Base-by-base conservation (phyloP, 2,329 filamentous ascomycete genomes). In the Calonectria pseudoturangicola region DNA sequence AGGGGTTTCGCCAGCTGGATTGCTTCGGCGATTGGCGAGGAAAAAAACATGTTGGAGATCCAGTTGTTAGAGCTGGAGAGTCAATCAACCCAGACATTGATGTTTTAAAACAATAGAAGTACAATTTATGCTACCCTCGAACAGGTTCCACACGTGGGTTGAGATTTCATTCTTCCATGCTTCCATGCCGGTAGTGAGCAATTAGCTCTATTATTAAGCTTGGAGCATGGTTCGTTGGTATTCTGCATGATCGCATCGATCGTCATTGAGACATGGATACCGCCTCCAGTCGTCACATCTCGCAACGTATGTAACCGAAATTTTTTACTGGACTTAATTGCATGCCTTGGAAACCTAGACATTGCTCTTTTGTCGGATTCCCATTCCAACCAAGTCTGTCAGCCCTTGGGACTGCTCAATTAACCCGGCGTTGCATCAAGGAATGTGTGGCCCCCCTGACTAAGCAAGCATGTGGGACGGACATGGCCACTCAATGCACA, bases 401-500 rank as follows among this genome's bases (percentile, higher is more conserved):
- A 27, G 13, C 13, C 13, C 21, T 16, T 15, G n/a, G n/a, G 54
- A 21, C 54, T 41, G 21, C 54, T 60, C 54, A 27, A 60, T 41
- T 18, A 41, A 41, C 9, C 33, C 15, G 50, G 36, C 51, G 65
- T 67, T 67, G 68, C 60, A 70, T 51, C 45, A 64, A 65, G 48
- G 28, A 21, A 48, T 27, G 43, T 36, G 66, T 60, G 60, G 68
- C 51, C 50, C n/a, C 4, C 36, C 18, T 71, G 68, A 71, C 68
- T 71, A 66, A 71, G 62, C 68, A 56, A 16, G 28, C 43, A 51
- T 48, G 47, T 43, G 33, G 41, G 36, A 25, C 50, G 28, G 36
- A 16, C 50, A 41, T 36, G 13, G 39, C 28, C 27, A 36, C 36
- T 18, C 51, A 30, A 39, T 51, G 66, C 45, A 27, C 27, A 41